Evolutionary conservation across 768 basidiomycete genomes (phyloP), one percentile per base, ranked within the genome.

Genomic region (Sporobolomyces pararoseus): DNA sequence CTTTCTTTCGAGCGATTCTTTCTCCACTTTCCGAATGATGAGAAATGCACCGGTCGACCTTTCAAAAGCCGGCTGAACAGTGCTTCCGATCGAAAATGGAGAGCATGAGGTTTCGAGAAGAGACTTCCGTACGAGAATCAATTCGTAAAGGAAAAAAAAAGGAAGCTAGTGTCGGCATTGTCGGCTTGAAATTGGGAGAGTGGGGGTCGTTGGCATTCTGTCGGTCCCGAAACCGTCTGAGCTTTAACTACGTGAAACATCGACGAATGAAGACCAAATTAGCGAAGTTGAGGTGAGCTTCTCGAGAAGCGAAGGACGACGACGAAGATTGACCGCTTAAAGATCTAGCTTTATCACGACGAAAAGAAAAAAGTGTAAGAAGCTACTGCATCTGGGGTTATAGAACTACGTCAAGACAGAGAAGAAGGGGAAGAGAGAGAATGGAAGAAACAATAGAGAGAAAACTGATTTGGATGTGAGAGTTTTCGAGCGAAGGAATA

Each of bases 351-450:
- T n/a, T n/a, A n/a, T 44, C 39, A 42, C 39, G 17, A 10, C 39
- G 39, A 17, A 16, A 25, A 7, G 39, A 14, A 42, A 13, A 44
- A 27, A 31, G 10, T 10, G 21, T 42, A 42, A n/a, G n/a, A 27
- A 46, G 51, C 51, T 27, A 53, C 51, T 53, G 51, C 51, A 53
- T 53, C 27, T 25, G 53, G 53, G 29, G 37, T n/a, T n/a, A 54
- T 54, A 31, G 32, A 54, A 54, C 53, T 54, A 54, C 53, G 42
- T 34, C 31, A 61, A 61, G 13, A 42, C 44, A 47, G 44, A 39
- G 31, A 34, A 19, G 61, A n/a, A 19, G 32, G 49, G 35, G 17
- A 34, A 23, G 50, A 34, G 23, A 37, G 31, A 32, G 35, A 42
- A 49, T 19, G 47, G 32, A 47, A 31, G 19, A n/a, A n/a, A n/a